phyloP scores from a whole-genome alignment of 371 early-diverging fungal species.

The Lichtheimia ornata region DNA sequence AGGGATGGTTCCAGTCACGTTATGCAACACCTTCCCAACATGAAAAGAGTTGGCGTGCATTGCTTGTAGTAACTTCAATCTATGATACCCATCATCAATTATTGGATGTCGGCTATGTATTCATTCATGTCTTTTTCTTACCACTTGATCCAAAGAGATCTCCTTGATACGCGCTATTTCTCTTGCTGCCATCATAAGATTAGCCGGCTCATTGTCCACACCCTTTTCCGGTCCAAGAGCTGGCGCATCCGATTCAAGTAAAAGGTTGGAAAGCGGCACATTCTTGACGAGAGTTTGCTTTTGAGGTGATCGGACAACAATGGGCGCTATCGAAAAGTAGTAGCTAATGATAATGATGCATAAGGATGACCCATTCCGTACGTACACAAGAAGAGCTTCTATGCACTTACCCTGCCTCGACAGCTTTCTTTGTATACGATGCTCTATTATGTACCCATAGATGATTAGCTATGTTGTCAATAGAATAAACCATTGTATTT shows the following conservation, averaged over 20 bases:
- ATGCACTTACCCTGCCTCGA: slow-evolving; percentile 36
- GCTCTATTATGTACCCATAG: slow-evolving; percentile 14
- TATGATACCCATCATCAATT: slow-evolving; percentile 28
- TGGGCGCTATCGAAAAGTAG: slow-evolving; percentile 65
- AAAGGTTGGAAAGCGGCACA: slow-evolving; percentile 54
- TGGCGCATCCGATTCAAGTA: slow-evolving; percentile 76
- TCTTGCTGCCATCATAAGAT: slow-evolving; percentile 48
- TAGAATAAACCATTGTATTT: background rate
- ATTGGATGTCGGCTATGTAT: slow-evolving; percentile 40
- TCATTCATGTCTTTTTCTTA: slow-evolving; percentile 28
- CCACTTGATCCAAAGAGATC: slow-evolving; percentile 54
- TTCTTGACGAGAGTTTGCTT: slow-evolving; percentile 50
- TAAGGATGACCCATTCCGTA: too few species aligned
- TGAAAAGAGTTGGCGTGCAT: too few species aligned
- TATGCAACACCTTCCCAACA: slow-evolving; percentile 29
- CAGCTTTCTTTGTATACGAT: slow-evolving; percentile 49
- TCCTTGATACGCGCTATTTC: slow-evolving; percentile 61
- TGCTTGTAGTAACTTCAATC: too few species aligned
- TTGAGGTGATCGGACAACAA: slow-evolving; percentile 49
- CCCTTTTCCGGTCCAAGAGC: slow-evolving; percentile 64
- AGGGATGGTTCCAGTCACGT: background rate
- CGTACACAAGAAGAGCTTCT: too few species aligned
- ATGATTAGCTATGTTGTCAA: background rate
- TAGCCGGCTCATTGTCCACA: slow-evolving; percentile 57
- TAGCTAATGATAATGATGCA: slow-evolving; percentile 11